Percentiles rank a stretch among this genome's conserved stretches.
Conservation (phyloP, 805 yeast species). For the Cyberlindnera xylosilytica region DNA sequence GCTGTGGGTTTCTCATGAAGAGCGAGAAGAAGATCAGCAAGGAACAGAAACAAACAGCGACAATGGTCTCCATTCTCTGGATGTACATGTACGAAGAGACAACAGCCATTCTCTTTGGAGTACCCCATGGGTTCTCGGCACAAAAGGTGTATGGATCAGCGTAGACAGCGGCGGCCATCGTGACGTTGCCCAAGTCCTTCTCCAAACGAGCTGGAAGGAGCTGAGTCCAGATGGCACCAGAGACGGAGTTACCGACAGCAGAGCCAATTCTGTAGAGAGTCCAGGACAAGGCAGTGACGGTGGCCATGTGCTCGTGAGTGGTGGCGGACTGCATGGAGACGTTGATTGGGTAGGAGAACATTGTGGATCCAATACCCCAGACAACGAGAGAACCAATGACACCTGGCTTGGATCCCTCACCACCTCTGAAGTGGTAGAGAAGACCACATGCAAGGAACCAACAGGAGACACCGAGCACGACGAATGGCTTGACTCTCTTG, state of each 20-base stretch:
- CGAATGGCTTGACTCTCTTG: slow-evolving; percentile 54
- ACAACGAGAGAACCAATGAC: slow-evolving; percentile 63
- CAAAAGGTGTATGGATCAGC: slow-evolving; percentile 52
- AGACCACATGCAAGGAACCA: slow-evolving; percentile 63
- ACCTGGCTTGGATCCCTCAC: slow-evolving; percentile 47
- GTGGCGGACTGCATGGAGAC: slow-evolving; percentile 59
- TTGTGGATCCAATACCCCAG: slow-evolving; percentile 69
- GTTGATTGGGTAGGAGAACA: slow-evolving; percentile 66
- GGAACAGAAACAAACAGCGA: slow-evolving; percentile 50
- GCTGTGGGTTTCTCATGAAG: slow-evolving; percentile 49
- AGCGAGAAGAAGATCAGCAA: slow-evolving; percentile 45
- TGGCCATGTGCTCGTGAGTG: slow-evolving; percentile 67
- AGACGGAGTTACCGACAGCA: slow-evolving; percentile 58
- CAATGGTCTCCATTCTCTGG: slow-evolving; percentile 54
- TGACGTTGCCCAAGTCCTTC: slow-evolving; percentile 33
- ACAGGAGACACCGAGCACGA: slow-evolving; percentile 52
- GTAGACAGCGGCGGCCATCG: slow-evolving; percentile 46
- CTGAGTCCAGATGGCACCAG: slow-evolving; percentile 76
- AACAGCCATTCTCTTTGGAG: slow-evolving; percentile 56
- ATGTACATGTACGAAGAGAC: slow-evolving; percentile 56
- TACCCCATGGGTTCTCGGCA: slow-evolving; percentile 52
- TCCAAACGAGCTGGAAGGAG: slow-evolving; percentile 41
- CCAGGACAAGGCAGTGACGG: slow-evolving; percentile 54
- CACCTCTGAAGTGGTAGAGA: slow-evolving; percentile 54
- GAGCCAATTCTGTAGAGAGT: slow-evolving; percentile 61